Conservation (phyloP, 352 stramenopile genomes). For the Phytophthora lateralis region DNA sequence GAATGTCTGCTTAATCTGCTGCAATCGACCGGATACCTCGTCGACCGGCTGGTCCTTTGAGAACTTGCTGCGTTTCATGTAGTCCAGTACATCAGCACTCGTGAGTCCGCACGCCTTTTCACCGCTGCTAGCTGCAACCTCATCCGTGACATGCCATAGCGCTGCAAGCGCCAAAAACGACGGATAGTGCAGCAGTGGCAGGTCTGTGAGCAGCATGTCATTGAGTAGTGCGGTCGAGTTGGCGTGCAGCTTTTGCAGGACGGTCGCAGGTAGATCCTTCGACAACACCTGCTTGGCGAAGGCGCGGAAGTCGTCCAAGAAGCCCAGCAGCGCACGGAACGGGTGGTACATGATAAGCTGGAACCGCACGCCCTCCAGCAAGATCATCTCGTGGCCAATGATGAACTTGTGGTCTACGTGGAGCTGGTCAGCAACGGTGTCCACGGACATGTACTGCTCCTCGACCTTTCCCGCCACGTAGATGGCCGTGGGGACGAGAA, state of each 20-base stretch:
- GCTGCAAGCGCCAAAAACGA: slow-evolving; percentile 73
- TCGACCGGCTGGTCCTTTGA: slow-evolving; percentile 56
- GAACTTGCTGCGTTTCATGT: slow-evolving; percentile 76
- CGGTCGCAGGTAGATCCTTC: slow-evolving; percentile 65
- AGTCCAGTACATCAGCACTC: slow-evolving; percentile 54
- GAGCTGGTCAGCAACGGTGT: slow-evolving; percentile 85
- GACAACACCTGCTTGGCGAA: slow-evolving; percentile 63
- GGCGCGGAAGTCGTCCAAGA: slow-evolving; percentile 84
- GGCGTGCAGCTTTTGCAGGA: slow-evolving; percentile 81
- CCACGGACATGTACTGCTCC: slow-evolving; percentile 91
- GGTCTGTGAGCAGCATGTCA: slow-evolving; percentile 76
- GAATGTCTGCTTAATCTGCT: slow-evolving; percentile 45
- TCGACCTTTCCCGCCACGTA: slow-evolving; percentile 91
- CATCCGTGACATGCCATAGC: slow-evolving; percentile 58
- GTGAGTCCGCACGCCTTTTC: slow-evolving; percentile 40
- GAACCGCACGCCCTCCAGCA: slow-evolving; percentile 88
- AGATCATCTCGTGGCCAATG: slow-evolving; percentile 87
- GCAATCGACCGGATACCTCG: slow-evolving; percentile 39
- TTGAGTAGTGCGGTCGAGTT: slow-evolving; percentile 78
- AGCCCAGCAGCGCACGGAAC: slow-evolving; percentile 79
- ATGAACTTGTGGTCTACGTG: slow-evolving; percentile 86
- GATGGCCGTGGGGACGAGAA: slow-evolving; percentile 82
- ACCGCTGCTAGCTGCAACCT: slow-evolving; percentile 44
- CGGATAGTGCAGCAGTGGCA: slow-evolving; percentile 69
- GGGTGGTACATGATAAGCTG: slow-evolving; percentile 91